A percentile compares a stretch with the other conserved stretches of the same genome.
Conservation (phyloP, 2,329 filamentous ascomycete genomes). For the Thielaviopsis populi region DNA sequence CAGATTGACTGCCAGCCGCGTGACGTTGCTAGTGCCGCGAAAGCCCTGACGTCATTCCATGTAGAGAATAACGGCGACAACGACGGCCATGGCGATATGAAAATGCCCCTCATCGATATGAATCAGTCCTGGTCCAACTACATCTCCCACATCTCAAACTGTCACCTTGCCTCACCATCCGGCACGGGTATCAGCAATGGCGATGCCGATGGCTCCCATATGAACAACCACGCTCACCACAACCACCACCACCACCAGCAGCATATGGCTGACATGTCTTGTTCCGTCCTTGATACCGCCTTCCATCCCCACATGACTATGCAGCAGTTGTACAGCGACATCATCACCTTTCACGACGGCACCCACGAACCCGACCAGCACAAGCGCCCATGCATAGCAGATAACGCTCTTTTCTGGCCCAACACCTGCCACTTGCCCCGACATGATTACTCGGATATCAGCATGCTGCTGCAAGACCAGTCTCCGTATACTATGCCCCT, state of each 20-base stretch:
- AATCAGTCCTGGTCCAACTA: background rate
- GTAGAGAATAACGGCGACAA: slow-evolving; percentile 10
- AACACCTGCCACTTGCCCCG: slow-evolving; percentile 19
- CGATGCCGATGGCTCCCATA: background rate
- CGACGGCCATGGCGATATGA: background rate
- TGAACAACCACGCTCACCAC: background rate
- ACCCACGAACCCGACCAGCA: slow-evolving; percentile 13
- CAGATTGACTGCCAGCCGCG: slow-evolving; percentile 14
- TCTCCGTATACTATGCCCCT: slow-evolving; percentile 8
- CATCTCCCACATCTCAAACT: slow-evolving; percentile 2
- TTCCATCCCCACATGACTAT: slow-evolving; percentile 6
- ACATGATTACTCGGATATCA: slow-evolving; percentile 16
- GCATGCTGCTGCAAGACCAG: slow-evolving; percentile 11
- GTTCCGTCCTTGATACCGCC: background rate
- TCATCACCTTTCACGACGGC: slow-evolving; percentile 16
- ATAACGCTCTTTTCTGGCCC: slow-evolving; percentile 17
- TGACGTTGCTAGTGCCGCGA: slow-evolving; percentile 21
- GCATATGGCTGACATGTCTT: background rate
- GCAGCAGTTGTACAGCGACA: slow-evolving; percentile 11
- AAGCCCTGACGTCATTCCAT: slow-evolving; percentile 23
- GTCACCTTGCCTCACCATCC: background rate
- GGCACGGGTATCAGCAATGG: background rate
- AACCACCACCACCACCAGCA: background rate
- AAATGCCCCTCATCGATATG: background rate
- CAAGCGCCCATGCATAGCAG: slow-evolving; percentile 16